phyloP scores from a whole-genome alignment of 148 eudicot genomes.

The Camellia lanceoleosa region DNA sequence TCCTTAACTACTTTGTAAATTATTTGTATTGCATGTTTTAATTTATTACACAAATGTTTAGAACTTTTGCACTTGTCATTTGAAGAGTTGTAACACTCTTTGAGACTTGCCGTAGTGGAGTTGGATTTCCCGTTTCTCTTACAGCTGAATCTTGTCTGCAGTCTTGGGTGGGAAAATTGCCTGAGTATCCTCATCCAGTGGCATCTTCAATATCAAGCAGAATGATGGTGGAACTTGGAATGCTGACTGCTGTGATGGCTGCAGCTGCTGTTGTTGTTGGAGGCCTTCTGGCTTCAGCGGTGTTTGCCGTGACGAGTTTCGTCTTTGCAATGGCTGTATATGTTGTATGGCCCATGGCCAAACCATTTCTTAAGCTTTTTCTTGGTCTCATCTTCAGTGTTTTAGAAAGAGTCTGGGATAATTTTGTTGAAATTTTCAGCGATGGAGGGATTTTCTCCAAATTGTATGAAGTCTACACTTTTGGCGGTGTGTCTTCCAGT shows the following conservation, averaged over 20 bases:
- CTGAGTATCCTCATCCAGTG: slow-evolving; percentile 73
- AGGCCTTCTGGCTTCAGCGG: slow-evolving; percentile 78
- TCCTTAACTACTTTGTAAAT: not conserved
- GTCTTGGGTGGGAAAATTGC: slow-evolving; percentile 68
- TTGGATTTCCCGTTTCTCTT: not conserved
- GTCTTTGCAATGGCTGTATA: slow-evolving; percentile 51
- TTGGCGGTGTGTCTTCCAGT: slow-evolving; percentile 65
- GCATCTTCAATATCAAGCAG: slow-evolving; percentile 95
- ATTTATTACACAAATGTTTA: not conserved
- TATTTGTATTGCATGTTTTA: not conserved
- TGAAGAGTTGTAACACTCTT: not conserved
- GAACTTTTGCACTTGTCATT: not conserved
- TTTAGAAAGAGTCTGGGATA: slow-evolving; percentile 56
- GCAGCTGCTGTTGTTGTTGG: slow-evolving; percentile 75
- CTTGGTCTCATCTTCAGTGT: slow-evolving; percentile 46
- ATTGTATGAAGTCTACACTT: slow-evolving; percentile 52
- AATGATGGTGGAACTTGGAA: slow-evolving; percentile 77
- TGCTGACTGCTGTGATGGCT: slow-evolving; percentile 64
- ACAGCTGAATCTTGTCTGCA: slow-evolving; percentile 33
- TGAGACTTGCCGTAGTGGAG: not conserved
- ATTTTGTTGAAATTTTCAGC: slow-evolving; percentile 38
- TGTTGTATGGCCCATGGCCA: slow-evolving; percentile 73
- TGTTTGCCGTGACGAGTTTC: slow-evolving; percentile 70
- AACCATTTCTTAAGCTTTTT: slow-evolving; percentile 52
- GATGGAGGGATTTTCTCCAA: slow-evolving; percentile 63